Evolutionary conservation across 2,329 filamentous ascomycete genomes (phyloP), one percentile per base, ranked within the genome.

Genomic region (Diplodia mutila): DNA sequence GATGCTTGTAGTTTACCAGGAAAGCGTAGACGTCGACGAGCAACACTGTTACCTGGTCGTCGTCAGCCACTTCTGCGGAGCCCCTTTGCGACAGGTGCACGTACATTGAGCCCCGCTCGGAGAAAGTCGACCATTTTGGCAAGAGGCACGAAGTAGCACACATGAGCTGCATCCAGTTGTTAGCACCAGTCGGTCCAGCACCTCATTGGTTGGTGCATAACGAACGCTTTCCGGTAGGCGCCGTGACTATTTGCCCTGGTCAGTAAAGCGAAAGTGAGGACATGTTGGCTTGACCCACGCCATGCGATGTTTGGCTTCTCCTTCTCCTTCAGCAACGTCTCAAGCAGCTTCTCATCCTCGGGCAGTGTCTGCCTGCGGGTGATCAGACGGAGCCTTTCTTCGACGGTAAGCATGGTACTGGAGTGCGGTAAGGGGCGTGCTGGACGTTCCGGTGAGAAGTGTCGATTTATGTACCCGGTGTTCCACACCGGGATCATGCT

Each of bases 181-280:
- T 16, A 39, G 54, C 21, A 16, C 21, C 21, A 7, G 32, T 11
- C 25, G 54, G 54, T 8, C 48, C 12, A 25, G 4, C 21, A 14
- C 48, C 2, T 27, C 21, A 3, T 4, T 12, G 34, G 34, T 4
- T 12, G 34, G 34, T 9, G 11, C 16, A 39, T 8, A 3, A 59
- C 54, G 4, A 25, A 59, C 54, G 54, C n/a, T 59, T 59, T 59
- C 54, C 54, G 34, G 54, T 59, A 7, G 54, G 54, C 32, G 54
- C 25, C 8, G 54, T 59, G n/a, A 23, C 54, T 42, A 21, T 4
- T 12, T 51, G 21, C 21, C 8, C 9, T 23, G 12, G 48, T 51
- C 11, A 51, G 48, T 34, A 59, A 21, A 21, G 32, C 54, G 25
- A 11, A n/a, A 12, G n/a, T 12, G 11, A 34, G 8, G 34, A 2